Evolutionary conservation across 352 stramenopile genomes (phyloP).

Genomic region (Plasmopara halstedii): DNA sequence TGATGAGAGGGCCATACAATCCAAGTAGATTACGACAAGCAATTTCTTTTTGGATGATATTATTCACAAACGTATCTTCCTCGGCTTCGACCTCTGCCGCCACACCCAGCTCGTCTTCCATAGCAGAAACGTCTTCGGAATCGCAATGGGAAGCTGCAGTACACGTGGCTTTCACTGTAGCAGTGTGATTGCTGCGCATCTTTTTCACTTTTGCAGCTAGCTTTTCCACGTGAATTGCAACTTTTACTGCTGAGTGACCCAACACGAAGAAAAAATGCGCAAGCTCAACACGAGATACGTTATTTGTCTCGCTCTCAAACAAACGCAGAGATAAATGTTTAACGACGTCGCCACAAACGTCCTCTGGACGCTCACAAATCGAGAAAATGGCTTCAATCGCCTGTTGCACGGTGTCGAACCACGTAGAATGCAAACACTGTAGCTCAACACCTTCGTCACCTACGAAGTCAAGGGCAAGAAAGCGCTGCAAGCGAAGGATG

Average conservation of each 20-base stretch:
- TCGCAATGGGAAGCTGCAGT: conserved; percentile 24
- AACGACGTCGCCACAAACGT: conserved; percentile 66
- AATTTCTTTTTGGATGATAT: conserved; percentile 89
- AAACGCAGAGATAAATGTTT: conserved; percentile 51
- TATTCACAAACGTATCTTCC: conserved; percentile 89
- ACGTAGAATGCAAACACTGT: conserved; percentile 51
- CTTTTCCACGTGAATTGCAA: conserved; percentile 92
- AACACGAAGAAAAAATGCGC: conserved; percentile 94
- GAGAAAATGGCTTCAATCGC: conserved; percentile 90
- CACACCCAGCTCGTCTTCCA: conserved; percentile 91
- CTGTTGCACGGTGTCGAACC: conserved; percentile 90
- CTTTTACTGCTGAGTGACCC: conserved; percentile 91
- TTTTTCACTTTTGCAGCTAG: conserved; percentile 82
- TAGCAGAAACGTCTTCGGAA: conserved; percentile 68
- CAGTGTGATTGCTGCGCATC: conserved; percentile 63
- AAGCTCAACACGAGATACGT: conserved; percentile 65
- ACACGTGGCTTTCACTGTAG: conserved; percentile 12
- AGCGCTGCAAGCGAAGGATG: conserved; percentile 78
- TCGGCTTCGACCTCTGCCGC: conserved; percentile 84
- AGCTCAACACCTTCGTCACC: conserved; percentile 44
- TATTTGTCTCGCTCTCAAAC: conserved; percentile 59
- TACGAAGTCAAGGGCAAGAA: conserved; percentile 85
- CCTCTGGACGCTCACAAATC: conserved; percentile 85
- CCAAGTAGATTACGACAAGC: conserved; percentile 89
- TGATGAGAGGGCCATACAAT: conserved; percentile 87